Base-by-base conservation (phyloP, 2,329 filamentous ascomycete genomes). In the Scytalidium lignicola region DNA sequence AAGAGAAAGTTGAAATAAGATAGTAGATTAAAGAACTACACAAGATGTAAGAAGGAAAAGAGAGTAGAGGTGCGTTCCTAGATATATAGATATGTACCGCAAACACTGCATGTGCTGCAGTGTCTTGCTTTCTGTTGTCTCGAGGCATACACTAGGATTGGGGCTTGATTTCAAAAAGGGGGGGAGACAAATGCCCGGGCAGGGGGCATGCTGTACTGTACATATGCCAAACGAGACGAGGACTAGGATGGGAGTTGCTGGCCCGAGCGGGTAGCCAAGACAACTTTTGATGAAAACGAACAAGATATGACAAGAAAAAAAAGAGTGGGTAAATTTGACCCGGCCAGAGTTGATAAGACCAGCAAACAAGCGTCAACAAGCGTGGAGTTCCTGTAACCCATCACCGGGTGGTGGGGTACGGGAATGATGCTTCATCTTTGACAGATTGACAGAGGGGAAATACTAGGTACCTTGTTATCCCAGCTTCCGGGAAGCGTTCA, bases 11-110 rank as follows among this genome's bases (percentile, higher is more conserved):
- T 21, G 19, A 32, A 26, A 19, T 42, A 8, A 20, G 19, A 15
- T 20, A 9, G 23, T 2, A 37, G 8, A 5, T 20, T 41, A 29
- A 18, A 40, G 9, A 21, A 15, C 17, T 9, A n/a, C n/a, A n/a
- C n/a, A n/a, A n/a, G 21, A 42, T 32, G 47, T 44, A 51, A 49
- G 47, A 47, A 49, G 37, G 26, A 28, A 43, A 37, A 19, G 17
- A 47, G 40, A 46, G 22, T 7, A 23, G 48, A 46, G 21, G 28
- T 20, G n/a, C n/a, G 21, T 39, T 21, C 41, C 28, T 45, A 47
- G 22, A 51, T 52, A 54, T 54, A 54, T 22, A 32, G 13, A 49
- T 22, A 8, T 17, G 23, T 26, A 37, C 10, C 32, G 32, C 23
- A 37, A 17, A 13, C 32, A 17, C 12, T 28, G 32, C 32, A 37